phyloP scores from a whole-genome alignment of 192 early-diverging fungal species.

The Chytriomyces confervae region DNA sequence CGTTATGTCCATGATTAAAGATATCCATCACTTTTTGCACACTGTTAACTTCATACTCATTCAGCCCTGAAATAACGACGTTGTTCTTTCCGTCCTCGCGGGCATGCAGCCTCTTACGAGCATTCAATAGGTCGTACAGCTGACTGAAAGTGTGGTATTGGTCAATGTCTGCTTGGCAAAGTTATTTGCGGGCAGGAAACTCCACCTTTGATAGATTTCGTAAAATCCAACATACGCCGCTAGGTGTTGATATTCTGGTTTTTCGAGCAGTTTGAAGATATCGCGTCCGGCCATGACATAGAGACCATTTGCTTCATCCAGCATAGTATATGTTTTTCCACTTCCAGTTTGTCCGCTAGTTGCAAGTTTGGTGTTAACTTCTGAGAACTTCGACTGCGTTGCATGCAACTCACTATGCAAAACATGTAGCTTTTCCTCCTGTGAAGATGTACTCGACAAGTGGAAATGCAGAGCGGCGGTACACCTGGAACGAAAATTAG shows the following conservation, averaged over 20 bases:
- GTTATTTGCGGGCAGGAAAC: background rate
- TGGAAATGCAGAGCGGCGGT: slow-evolving; percentile 89
- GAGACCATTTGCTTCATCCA: slow-evolving; percentile 84
- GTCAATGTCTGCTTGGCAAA: background rate
- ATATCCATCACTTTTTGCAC: slow-evolving; percentile 89
- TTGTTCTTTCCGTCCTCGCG: slow-evolving; percentile 95
- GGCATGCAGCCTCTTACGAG: slow-evolving; percentile 89
- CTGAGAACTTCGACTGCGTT: background rate
- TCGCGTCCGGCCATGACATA: slow-evolving; percentile 93
- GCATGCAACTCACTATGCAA: slow-evolving; percentile 83
- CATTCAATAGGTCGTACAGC: slow-evolving; percentile 91
- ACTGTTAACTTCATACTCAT: slow-evolving; percentile 85
- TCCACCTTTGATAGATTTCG: slow-evolving; percentile 91
- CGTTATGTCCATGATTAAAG: slow-evolving; percentile 89
- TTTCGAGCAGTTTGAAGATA: slow-evolving; percentile 79
- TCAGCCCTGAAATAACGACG: slow-evolving; percentile 88
- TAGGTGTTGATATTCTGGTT: slow-evolving; percentile 75
- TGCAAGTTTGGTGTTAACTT: background rate
- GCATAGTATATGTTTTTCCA: slow-evolving; percentile 98
- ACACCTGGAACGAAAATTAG: slow-evolving; percentile 57
- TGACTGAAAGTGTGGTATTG: slow-evolving; percentile 53
- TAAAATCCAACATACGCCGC: slow-evolving; percentile 88
- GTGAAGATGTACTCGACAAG: slow-evolving; percentile 93
- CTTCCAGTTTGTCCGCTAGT: slow-evolving; percentile 85
- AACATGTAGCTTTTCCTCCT: slow-evolving; percentile 97